phyloP scores from a whole-genome alignment of 345 rosid species.

The Camelina hispida region DNA sequence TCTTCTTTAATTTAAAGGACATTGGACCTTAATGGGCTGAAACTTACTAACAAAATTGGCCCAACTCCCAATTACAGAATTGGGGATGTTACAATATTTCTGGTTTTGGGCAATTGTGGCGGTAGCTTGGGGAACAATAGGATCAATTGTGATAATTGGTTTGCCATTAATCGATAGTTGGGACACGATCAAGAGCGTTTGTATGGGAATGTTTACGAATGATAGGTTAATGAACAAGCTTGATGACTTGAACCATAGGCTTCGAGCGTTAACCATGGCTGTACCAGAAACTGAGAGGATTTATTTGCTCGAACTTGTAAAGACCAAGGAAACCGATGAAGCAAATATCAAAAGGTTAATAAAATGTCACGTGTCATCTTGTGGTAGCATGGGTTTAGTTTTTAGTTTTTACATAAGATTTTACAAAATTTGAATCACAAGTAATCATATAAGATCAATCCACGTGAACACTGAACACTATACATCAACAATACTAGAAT shows the following conservation, averaged over 20 bases:
- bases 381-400: too few relatives aligned
- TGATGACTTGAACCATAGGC: constrained; percentile 62
- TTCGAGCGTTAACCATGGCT: constrained; percentile 58
- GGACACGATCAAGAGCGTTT: constrained; percentile 66
- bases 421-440: too few relatives aligned
- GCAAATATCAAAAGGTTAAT: background rate
- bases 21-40: too few relatives aligned
- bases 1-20: too few relatives aligned
- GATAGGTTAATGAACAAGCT: constrained; percentile 67
- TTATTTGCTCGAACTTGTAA: constrained; percentile 65
- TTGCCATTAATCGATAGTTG: constrained; percentile 81
- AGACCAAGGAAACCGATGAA: constrained; percentile 46
- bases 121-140: constrained; percentile 86
- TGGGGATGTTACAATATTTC: constrained; percentile 48
- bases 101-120: constrained; percentile 89
- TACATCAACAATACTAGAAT: too few relatives aligned
- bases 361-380: too few relatives aligned
- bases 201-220: constrained; percentile 78
- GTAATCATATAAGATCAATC: too few relatives aligned
- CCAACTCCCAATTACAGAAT: too few relatives aligned
- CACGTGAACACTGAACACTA: too few relatives aligned
- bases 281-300: constrained; percentile 72
- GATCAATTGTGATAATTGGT: constrained; percentile 68
- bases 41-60: too few relatives aligned
- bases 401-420: too few relatives aligned